phyloP scores from a whole-genome alignment of 2,329 filamentous ascomycete genomes.

The Monosporascus sp. region DNA sequence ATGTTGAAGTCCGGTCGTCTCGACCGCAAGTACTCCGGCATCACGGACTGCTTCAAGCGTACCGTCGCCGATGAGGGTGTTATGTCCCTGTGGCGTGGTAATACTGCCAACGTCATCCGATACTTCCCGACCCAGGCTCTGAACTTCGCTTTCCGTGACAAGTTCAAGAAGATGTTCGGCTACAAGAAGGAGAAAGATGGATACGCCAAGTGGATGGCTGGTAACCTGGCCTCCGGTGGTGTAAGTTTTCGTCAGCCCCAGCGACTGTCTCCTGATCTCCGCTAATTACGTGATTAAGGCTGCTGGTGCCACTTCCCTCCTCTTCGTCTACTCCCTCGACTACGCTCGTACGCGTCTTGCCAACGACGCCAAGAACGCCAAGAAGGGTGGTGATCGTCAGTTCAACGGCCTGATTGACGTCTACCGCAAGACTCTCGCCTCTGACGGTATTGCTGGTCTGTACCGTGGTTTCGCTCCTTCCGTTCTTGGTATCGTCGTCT shows the following conservation, averaged over 20 bases:
- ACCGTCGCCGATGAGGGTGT: slow-evolving; percentile 89
- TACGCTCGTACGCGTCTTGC: slow-evolving; percentile 99
- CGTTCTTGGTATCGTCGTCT: slow-evolving; percentile 98
- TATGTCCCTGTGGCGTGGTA: slow-evolving; percentile 96
- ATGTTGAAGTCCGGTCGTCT: slow-evolving; percentile 99
- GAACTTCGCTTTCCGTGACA: slow-evolving; percentile 99
- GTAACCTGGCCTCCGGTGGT: slow-evolving; percentile 99
- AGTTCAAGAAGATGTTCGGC: slow-evolving; percentile 99
- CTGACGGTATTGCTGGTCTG: slow-evolving; percentile 98
- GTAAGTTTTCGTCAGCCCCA: slow-evolving; percentile 51
- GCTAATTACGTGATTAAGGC: slow-evolving; percentile 45
- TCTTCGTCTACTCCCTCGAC: slow-evolving; percentile 99
- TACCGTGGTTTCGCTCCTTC: slow-evolving; percentile 99
- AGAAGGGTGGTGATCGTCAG: slow-evolving; percentile 95
- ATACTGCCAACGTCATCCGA: slow-evolving; percentile 99
- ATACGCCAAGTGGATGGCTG: slow-evolving; percentile 97
- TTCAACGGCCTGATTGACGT: slow-evolving; percentile 99
- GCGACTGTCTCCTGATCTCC: background rate
- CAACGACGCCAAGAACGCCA: slow-evolving; percentile 99
- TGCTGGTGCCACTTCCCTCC: slow-evolving; percentile 98
- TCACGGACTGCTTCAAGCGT: slow-evolving; percentile 90
- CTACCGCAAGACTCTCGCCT: slow-evolving; percentile 99
- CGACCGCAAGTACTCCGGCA: slow-evolving; percentile 93
- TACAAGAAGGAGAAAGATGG: slow-evolving; percentile 99
- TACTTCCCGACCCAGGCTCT: slow-evolving; percentile 99